phyloP scores from a whole-genome alignment of 495 filamentous ascomycete species.

The Astrocystis sublimbata region DNA sequence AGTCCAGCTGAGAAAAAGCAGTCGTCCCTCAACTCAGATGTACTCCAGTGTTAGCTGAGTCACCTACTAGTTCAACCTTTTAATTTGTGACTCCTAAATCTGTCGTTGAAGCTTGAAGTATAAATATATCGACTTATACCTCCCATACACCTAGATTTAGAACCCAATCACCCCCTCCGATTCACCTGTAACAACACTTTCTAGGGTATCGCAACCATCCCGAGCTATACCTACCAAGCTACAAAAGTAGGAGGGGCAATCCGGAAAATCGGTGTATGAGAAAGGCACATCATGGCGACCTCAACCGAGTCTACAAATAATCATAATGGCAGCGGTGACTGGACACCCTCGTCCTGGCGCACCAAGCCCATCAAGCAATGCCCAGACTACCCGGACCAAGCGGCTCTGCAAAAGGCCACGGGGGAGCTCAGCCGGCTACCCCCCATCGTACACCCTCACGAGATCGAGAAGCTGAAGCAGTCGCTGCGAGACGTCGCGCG shows the following conservation, averaged over 20 bases:
- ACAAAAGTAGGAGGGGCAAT: not conserved
- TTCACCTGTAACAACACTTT: too few relatives aligned
- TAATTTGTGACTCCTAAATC: too few relatives aligned
- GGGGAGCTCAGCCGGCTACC: slow-evolving; percentile 75
- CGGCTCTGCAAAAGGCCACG: slow-evolving; percentile 63
- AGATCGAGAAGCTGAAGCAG: slow-evolving; percentile 77
- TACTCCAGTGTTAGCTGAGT: too few relatives aligned
- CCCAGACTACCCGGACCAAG: slow-evolving; percentile 72
- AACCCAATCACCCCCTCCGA: too few relatives aligned
- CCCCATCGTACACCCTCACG: slow-evolving; percentile 83
- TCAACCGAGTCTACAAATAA: slow-evolving; percentile 1
- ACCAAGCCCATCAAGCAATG: slow-evolving; percentile 90
- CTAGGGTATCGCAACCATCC: too few relatives aligned
- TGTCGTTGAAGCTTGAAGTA: too few relatives aligned
- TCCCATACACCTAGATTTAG: too few relatives aligned
- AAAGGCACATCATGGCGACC: not conserved
- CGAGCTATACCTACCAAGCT: too few relatives aligned
- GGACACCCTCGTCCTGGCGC: slow-evolving; percentile 75
- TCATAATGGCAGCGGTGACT: slow-evolving; percentile 25
- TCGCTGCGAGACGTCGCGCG: slow-evolving; percentile 81
- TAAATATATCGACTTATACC: too few relatives aligned
- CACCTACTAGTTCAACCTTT: not conserved
- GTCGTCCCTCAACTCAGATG: too few relatives aligned
- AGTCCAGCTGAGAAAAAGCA: not conserved
- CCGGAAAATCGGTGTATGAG: not conserved